These are phyloP conservation scores for Quercus glauca DNA, from an alignment of 306 rosid species.

Conservation along the genomic window DNA sequence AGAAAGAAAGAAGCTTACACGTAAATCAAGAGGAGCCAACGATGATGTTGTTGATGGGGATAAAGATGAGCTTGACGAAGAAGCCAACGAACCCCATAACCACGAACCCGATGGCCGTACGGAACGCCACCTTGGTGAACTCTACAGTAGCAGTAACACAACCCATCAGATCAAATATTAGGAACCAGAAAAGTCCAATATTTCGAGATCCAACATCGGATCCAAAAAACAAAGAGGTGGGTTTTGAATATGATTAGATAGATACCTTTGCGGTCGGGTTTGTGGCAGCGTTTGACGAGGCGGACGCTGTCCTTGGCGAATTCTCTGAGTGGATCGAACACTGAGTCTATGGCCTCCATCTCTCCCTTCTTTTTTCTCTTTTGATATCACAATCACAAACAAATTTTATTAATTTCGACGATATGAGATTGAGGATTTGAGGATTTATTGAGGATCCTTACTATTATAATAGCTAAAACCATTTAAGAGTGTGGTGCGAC, in stretches of 20 bases:
- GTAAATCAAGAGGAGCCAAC: constrained; percentile 71
- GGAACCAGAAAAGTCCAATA: neutral
- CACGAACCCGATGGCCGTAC: constrained; percentile 77
- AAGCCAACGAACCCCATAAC: constrained; percentile 87
- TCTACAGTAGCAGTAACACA: constrained; percentile 29
- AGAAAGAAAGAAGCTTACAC: neutral
- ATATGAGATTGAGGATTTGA: no score
- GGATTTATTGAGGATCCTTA: no score
- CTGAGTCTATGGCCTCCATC: constrained; percentile 76
- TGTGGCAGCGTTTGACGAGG: constrained; percentile 75
- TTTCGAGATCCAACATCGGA: neutral
- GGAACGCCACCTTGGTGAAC: constrained; percentile 71
- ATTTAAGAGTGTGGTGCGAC: no score
- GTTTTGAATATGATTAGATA: neutral
- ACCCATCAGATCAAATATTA: neutral
- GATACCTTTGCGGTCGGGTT: constrained; percentile 71
- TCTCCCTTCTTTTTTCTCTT: neutral
- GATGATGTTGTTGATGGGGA: constrained; percentile 79
- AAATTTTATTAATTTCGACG: no score
- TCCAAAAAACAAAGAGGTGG: neutral
- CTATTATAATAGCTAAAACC: no score
- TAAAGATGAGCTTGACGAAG: constrained; percentile 74
- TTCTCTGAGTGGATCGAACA: constrained; percentile 66
- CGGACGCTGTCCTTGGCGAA: constrained; percentile 72
- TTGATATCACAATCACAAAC: neutral